Evolutionary conservation across 495 filamentous ascomycete species (phyloP).

Genomic region (Penicillium verhagenii): DNA sequence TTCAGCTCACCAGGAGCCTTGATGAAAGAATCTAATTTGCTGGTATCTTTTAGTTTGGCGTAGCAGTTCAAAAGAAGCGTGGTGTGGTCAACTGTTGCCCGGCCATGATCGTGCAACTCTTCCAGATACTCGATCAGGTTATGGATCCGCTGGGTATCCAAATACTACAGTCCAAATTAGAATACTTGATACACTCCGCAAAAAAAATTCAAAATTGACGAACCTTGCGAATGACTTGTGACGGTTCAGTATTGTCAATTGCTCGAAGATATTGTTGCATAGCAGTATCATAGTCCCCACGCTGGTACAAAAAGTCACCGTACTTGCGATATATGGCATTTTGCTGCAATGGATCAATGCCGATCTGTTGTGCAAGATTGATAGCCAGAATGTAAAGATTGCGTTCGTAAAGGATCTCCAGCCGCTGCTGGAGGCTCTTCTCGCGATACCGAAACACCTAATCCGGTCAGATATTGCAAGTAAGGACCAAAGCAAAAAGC

Average conservation of each 20-base stretch:
- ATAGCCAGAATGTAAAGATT: conserved; percentile 92
- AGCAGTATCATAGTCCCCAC: conserved; percentile 89
- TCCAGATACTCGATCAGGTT: conserved; percentile 98
- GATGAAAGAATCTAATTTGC: conserved; percentile 94
- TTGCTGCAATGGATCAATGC: conserved; percentile 72
- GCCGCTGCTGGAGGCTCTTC: conserved; percentile 82
- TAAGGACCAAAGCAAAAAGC: background rate
- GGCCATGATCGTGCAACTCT: conserved; percentile 91
- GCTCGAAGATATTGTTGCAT: conserved; percentile 98
- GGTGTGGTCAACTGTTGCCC: conserved; percentile 93
- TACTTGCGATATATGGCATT: conserved; percentile 92
- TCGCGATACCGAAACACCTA: conserved; percentile 89
- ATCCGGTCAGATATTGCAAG: conserved; percentile 12
- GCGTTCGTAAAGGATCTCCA: conserved; percentile 91
- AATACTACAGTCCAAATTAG: conserved; percentile 52
- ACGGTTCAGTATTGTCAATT: conserved; percentile 92
- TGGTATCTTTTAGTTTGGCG: conserved; percentile 93
- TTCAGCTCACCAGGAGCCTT: conserved; percentile 92
- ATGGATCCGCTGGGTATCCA: conserved; percentile 94
- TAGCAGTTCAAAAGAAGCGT: conserved; percentile 95
- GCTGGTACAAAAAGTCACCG: conserved; percentile 94
- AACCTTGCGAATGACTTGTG: conserved; percentile 89
- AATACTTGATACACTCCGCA: background rate
- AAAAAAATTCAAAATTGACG: background rate
- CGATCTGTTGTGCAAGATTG: conserved; percentile 86